Evolutionary conservation across 2,329 filamentous ascomycete species (phyloP), one percentile per base, ranked within the genome.

Genomic region (Cyphellophora europaea): DNA sequence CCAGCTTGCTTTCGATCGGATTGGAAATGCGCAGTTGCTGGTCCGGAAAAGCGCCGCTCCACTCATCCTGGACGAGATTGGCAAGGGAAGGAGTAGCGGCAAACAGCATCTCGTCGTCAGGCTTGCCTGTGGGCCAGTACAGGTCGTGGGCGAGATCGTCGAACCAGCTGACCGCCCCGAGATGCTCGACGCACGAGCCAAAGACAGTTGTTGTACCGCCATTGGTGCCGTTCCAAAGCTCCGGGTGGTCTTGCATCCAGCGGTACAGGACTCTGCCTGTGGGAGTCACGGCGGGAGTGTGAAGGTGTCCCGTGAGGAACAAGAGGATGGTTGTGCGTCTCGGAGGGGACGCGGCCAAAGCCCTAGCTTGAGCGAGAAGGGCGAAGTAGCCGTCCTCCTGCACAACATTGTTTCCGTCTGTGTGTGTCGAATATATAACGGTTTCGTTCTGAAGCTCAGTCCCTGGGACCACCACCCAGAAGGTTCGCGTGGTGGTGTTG

Each of bases 161-260:
- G n/a, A 14, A 12, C 31, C 30, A 38, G 12, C 30, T 13, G 14
- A 34, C n/a, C 3, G 36, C 36, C 6, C 36, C 36, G 15, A 38
- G 31, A 16, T 38, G 36, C 12, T 35, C 36, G 5, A 38, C 36
- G 25, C 31, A 38, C 3, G 16, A 14, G 25, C 30, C 32, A n/a
- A 13, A 21, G 3, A 38, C 32, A n/a, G 31, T 32, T 6, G 12
- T 33, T 16, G 17, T 30, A 8, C 27, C 6, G 6, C 34, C 27
- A 5, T 19, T 29, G 11, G 13, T 29, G 6, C 34, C 34, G 21
- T 14, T 6, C 34, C 34, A 32, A 29, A 21, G 32, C 17, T 31
- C 6, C 17, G 27, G 27, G 32, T 36, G 19, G 18, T 36, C 34
- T 5, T 36, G 17, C 10, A 36, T 11, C 34, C 34, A 36, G 11